These are phyloP conservation scores for Aspergillus pseudoterreus DNA, from an alignment of 2,329 filamentous ascomycete species.

Conservation along the genomic window DNA sequence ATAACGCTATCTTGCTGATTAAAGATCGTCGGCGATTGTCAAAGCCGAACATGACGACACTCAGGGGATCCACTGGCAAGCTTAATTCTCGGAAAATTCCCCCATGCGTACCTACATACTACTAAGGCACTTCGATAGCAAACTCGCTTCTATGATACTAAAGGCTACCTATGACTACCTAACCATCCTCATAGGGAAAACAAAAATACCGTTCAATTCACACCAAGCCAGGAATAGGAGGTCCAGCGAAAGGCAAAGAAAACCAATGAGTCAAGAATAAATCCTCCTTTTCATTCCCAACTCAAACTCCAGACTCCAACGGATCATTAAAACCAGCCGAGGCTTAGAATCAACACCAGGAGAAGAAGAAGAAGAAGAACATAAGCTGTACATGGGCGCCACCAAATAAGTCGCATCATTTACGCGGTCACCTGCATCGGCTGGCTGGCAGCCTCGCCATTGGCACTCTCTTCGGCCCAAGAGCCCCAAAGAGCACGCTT, in stretches of 20 bases:
- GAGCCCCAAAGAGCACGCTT: conserved; percentile 96
- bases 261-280: not conserved
- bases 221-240: not conserved
- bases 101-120: too few relatives aligned
- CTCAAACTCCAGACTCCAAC: conserved; percentile 8
- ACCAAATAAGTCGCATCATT: not conserved
- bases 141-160: not conserved
- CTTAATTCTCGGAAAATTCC: not conserved
- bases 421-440: conserved; percentile 23
- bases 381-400: not conserved
- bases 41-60: not conserved
- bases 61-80: not conserved
- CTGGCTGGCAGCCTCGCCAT: conserved; percentile 43
- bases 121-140: too few relatives aligned
- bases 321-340: conserved; percentile 9
- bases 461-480: conserved; percentile 74
- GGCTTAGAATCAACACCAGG: conserved; percentile 1
- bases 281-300: conserved; percentile 10
- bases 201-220: not conserved
- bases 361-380: not conserved
- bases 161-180: not conserved
- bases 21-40: too few relatives aligned
- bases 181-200: not conserved
- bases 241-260: not conserved
- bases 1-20: too few relatives aligned